phyloP scores from a whole-genome alignment of 176 grass and related monocot genomes.

The Carex myosuroides region DNA sequence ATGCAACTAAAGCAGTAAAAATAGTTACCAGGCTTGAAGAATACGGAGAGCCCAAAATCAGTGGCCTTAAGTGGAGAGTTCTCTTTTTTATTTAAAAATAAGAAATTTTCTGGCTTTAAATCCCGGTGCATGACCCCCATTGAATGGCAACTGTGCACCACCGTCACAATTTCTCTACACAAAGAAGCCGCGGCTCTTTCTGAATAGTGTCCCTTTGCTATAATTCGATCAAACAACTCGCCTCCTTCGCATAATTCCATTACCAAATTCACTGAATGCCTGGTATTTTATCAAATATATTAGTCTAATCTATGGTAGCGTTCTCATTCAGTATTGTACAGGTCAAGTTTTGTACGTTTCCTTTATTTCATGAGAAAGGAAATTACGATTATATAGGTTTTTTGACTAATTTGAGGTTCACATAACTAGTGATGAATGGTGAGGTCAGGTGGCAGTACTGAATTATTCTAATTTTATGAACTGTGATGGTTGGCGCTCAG shows the following conservation, averaged over 20 bases:
- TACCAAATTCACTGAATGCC: conserved; percentile 88
- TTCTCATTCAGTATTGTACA: not conserved
- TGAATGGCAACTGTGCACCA: conserved; percentile 90
- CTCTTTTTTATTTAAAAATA: conserved; percentile 71
- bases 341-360: not conserved
- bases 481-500: not conserved
- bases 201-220: conserved; percentile 80
- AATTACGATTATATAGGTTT: not conserved
- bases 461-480: not conserved
- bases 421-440: not conserved
- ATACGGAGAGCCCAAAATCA: conserved; percentile 94
- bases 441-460: not conserved
- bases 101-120: conserved; percentile 96
- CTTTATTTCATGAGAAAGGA: not conserved
- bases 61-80: conserved; percentile 94
- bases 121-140: conserved; percentile 99
- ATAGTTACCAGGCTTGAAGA: conserved; percentile 71
- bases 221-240: conserved; percentile 99
- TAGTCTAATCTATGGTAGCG: not conserved
- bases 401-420: not conserved
- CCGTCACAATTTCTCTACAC: conserved; percentile 87
- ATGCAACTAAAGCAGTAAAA: not conserved
- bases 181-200: conserved; percentile 80
- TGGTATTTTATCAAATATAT: conserved; percentile 2
- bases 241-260: conserved; percentile 99